Conservation (phyloP, 257 asterid species). For the Ligustrum vulgare region DNA sequence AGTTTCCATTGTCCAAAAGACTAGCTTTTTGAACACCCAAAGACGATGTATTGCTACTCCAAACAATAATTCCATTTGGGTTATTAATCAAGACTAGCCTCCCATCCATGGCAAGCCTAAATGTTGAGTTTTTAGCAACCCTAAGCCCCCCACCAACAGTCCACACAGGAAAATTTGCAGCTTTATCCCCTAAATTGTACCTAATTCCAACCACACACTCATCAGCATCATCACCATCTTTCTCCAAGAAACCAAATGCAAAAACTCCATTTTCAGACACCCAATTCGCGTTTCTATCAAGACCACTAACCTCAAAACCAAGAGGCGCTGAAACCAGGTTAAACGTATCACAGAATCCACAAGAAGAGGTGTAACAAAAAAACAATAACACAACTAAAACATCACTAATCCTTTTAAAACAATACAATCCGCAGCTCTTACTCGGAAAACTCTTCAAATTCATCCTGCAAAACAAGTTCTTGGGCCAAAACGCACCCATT, state of each 20-base stretch:
- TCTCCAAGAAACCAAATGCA: constrained; percentile 69
- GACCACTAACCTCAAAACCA: constrained; percentile 60
- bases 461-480: constrained; percentile 27
- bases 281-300: constrained; percentile 43
- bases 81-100: constrained; percentile 49
- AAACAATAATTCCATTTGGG: constrained; percentile 38
- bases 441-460: constrained; percentile 30
- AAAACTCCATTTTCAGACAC: constrained; percentile 67
- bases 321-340: constrained; percentile 48
- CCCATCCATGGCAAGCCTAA: constrained; percentile 57
- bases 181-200: constrained; percentile 51
- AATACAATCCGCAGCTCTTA: constrained; percentile 32
- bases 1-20: constrained; percentile 61
- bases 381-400: constrained; percentile 26
- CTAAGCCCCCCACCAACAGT: constrained; percentile 60
- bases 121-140: constrained; percentile 52
- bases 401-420: constrained; percentile 19
- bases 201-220: constrained; percentile 52
- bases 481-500: constrained; percentile 49
- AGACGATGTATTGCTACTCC: constrained; percentile 65
- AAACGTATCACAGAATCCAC: constrained; percentile 41
- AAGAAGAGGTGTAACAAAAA: constrained; percentile 30
- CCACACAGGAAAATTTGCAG: constrained; percentile 62
- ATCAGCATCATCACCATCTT: constrained; percentile 40
- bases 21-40: constrained; percentile 55